Evolutionary conservation across 805 yeast species (phyloP), one percentile per base, ranked within the genome.

Genomic region (Kregervanrija pseudodelftensis): DNA sequence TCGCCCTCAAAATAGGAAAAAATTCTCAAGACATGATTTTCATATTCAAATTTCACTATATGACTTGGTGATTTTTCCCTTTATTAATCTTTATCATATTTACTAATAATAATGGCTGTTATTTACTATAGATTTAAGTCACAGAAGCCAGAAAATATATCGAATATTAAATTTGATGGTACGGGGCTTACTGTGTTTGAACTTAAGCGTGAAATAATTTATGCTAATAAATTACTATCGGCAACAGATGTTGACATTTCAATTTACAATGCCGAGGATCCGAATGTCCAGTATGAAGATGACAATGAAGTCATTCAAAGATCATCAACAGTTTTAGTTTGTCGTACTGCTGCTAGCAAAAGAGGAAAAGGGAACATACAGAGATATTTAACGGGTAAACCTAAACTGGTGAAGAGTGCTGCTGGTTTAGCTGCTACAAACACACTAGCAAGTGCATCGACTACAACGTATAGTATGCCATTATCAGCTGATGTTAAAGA

Each of bases 131-230:
- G 80, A 59, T 91, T 93, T 64, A 68, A 79, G 48, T 91, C 95
- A 12, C 96, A 90, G 61, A 82, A 80, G 57, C 80, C 77, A 36
- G 60, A 57, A 34, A 51, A 56, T 43, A 82, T 85, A 30, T 79
- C 85, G 1, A 76, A 95, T 37, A 78, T 93, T 28, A 74, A 82
- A 39, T 93, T 93, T 59, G 99, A 93, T 62, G 99, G 99, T 15
- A 91, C 99, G 0, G 97, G 98, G 30, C 79, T 93, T 36, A 87
- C 95, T 2, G 95, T 90, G 1, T 93, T 91, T 66, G 99, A 93
- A 59, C 68, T 93, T 48, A 93, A 93, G 65, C 80, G 91, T 49
- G 98, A 93, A 54, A 88, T 93, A 42, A 84, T 93, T 37, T 64
- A 74, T 14, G 86, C 80, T 35, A 91, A 90, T 63, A 85, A 80